A percentile compares a stretch with the other conserved stretches of the same genome.
Evolutionary conservation across 257 asterid genomes (phyloP).

Genomic region (Eustoma russellianum): DNA sequence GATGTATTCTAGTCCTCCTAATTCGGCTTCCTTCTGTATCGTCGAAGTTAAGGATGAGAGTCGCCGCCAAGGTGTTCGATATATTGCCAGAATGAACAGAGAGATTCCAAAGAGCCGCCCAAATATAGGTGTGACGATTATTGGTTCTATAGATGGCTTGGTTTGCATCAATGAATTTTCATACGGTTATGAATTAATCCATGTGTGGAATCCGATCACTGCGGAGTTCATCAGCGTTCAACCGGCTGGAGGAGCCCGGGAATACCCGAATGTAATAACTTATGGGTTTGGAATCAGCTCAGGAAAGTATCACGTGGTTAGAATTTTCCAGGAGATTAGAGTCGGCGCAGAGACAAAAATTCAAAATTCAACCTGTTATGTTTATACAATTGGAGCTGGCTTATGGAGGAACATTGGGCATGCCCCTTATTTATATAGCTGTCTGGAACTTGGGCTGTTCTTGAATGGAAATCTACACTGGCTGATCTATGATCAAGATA

Average conservation of each 20-base stretch:
- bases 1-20: neutral
- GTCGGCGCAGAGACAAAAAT: neutral
- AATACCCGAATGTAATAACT: slow-evolving; percentile 8
- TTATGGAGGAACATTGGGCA: slow-evolving; percentile 19
- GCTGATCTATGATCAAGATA: slow-evolving; percentile 18
- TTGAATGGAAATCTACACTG: slow-evolving; percentile 36
- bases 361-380: slow-evolving; percentile 13
- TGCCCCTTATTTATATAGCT: neutral
- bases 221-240: slow-evolving; percentile 23
- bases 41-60: slow-evolving; percentile 21
- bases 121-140: neutral
- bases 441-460: slow-evolving; percentile 9
- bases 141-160: slow-evolving; percentile 23
- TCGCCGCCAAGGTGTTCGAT: slow-evolving; percentile 3
- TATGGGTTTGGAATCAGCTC: slow-evolving; percentile 40
- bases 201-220: slow-evolving; percentile 34
- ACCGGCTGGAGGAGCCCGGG: neutral
- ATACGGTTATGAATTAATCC: neutral
- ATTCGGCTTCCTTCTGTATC: neutral
- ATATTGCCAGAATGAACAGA: slow-evolving; percentile 1
- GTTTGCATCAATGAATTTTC: slow-evolving; percentile 10
- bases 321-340: slow-evolving; percentile 28
- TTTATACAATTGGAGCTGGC: slow-evolving; percentile 40
- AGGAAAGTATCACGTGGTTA: slow-evolving; percentile 30
- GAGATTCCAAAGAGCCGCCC: neutral